Conservation (phyloP, 345 rosid species). For the Lenwebbia sp. region DNA sequence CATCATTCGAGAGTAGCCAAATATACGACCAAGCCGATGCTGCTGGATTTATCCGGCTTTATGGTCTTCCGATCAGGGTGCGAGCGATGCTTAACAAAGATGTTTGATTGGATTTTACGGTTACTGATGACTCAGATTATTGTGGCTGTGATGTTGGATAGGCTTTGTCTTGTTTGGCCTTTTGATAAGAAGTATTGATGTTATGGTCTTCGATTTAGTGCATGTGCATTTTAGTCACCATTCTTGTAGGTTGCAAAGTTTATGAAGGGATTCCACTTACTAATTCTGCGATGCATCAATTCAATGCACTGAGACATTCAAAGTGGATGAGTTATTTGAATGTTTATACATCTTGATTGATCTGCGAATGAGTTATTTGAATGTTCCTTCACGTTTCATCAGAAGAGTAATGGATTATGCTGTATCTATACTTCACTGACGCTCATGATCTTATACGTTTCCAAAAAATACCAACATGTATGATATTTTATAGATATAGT, state of each 20-base stretch:
- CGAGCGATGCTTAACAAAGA: constrained; percentile 77
- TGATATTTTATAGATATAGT: background rate
- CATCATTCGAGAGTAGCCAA: constrained; percentile 73
- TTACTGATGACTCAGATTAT: background rate
- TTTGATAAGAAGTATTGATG: background rate
- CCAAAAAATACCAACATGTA: background rate
- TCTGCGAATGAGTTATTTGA: too few relatives aligned
- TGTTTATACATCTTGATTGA: too few relatives aligned
- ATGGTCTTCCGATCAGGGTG: constrained; percentile 78
- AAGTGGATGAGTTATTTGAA: too few relatives aligned
- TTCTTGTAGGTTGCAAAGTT: too few relatives aligned
- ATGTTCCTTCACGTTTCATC: too few relatives aligned
- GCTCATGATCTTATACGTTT: background rate
- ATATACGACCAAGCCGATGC: constrained; percentile 93
- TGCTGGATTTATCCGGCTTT: constrained; percentile 69
- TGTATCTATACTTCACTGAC: too few relatives aligned
- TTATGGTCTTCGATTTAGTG: background rate
- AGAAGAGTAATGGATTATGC: too few relatives aligned
- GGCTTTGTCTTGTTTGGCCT: background rate
- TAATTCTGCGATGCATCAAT: too few relatives aligned
- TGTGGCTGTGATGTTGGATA: background rate
- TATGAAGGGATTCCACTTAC: too few relatives aligned
- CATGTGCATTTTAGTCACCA: background rate
- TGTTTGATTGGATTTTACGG: background rate
- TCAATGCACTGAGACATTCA: too few relatives aligned